Percentiles rank a stretch among this genome's conserved stretches.
Conservation (phyloP, 1,139 yeast genomes). For the Saccharomyces hybrid region DNA sequence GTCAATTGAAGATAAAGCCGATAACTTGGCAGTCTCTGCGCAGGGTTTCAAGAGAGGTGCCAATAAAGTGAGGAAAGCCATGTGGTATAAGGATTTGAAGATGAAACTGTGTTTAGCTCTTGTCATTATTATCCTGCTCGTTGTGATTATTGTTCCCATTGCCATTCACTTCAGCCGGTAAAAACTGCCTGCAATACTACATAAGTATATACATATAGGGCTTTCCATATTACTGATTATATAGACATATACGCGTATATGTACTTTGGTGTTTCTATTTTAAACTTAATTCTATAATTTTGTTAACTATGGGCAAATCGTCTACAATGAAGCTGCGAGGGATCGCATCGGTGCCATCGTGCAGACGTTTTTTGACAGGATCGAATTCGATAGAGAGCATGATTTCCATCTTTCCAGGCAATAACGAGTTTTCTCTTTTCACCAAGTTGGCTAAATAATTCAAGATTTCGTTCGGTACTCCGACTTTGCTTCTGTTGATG, state of each 20-base stretch:
- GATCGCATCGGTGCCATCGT: not conserved
- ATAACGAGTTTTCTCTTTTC: not conserved
- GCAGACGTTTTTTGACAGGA: not conserved
- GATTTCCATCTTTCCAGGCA: slow-evolving; percentile 1
- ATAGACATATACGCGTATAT: not conserved
- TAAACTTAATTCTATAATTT: not conserved
- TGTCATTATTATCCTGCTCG: no score
- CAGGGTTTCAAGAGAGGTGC: no score
- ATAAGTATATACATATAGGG: not conserved
- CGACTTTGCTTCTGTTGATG: slow-evolving; percentile 81
- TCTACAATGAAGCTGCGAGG: not conserved
- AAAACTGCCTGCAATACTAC: not conserved
- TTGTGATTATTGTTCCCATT: no score
- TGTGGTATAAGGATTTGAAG: no score
- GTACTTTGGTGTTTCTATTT: not conserved
- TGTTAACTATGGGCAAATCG: not conserved
- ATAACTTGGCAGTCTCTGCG: no score
- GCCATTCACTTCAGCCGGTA: no score
- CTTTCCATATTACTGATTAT: no score
- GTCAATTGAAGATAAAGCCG: no score
- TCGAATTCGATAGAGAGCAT: not conserved
- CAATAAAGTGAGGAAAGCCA: no score
- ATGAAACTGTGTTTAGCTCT: no score
- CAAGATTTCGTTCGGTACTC: slow-evolving; percentile 74
- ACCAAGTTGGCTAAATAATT: slow-evolving; percentile 54